phyloP scores from a whole-genome alignment of 495 filamentous ascomycete genomes.

The Paragyromitra xinjiangensis region DNA sequence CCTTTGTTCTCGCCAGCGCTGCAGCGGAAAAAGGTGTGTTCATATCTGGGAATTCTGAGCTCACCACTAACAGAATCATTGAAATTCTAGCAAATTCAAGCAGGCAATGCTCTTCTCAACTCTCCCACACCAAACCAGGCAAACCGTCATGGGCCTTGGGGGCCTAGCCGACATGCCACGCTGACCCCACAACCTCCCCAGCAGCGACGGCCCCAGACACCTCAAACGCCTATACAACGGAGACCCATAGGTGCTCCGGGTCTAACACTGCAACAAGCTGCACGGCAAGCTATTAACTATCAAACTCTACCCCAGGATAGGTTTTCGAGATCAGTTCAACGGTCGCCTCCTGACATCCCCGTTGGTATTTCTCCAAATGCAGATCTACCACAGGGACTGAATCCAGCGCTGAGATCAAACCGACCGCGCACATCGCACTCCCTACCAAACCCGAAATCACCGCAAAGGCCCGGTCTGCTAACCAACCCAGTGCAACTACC shows the following conservation, averaged over 20 bases:
- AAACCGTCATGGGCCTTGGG: conserved; percentile 35
- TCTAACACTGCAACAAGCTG: conserved; percentile 32
- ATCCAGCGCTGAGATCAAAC: neutral
- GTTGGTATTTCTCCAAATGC: neutral
- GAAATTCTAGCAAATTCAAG: conserved; percentile 31
- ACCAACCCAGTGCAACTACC: neutral
- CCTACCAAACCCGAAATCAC: neutral
- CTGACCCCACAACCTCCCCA: conserved; percentile 20
- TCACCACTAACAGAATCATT: neutral
- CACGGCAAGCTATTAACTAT: conserved; percentile 8
- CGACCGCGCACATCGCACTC: neutral
- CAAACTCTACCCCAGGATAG: neutral
- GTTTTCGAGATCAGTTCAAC: conserved; percentile 4
- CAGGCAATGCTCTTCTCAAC: conserved; percentile 30
- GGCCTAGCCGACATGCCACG: conserved; percentile 16
- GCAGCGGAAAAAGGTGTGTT: conserved; percentile 48
- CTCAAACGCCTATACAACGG: conserved; percentile 25
- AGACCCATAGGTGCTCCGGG: neutral
- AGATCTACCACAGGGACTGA: neutral
- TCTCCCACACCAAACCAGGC: conserved; percentile 42
- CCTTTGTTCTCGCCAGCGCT: conserved; percentile 53
- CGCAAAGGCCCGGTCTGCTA: neutral
- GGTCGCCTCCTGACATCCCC: neutral
- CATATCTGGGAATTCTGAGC: neutral
- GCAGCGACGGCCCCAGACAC: conserved; percentile 2